Conservation (phyloP, 129 eudicot genomes). For the Artemisia annua region DNA sequence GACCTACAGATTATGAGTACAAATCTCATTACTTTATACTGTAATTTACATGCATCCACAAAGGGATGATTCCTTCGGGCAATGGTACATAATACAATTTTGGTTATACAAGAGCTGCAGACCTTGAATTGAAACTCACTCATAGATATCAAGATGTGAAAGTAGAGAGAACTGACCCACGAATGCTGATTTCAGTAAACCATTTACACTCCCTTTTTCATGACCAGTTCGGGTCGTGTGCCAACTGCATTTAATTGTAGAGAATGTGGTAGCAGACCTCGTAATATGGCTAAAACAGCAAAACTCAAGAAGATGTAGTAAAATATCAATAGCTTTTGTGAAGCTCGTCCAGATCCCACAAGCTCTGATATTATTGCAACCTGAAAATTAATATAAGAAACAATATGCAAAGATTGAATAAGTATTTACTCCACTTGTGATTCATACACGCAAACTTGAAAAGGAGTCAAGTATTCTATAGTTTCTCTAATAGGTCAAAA, state of each 20-base stretch:
- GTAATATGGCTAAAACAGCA: constrained; percentile 58
- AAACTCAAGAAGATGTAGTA: constrained; percentile 63
- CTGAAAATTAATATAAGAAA: constrained; percentile 36
- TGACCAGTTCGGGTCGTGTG: constrained; percentile 31
- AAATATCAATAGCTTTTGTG: constrained; percentile 52
- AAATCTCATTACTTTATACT: no score
- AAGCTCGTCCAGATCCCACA: constrained; percentile 50
- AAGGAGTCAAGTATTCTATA: no score
- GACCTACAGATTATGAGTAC: no score
- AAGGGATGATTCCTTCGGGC: no score
- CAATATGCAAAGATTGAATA: background rate
- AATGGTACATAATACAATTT: no score
- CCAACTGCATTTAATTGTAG: constrained; percentile 31
- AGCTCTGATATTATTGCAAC: constrained; percentile 67
- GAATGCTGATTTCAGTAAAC: background rate
- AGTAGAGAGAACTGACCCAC: background rate
- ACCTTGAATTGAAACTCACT: no score
- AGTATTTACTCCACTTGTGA: background rate
- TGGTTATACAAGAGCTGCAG: no score
- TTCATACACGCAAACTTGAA: background rate
- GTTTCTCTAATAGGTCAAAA: no score
- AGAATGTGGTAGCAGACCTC: constrained; percentile 54
- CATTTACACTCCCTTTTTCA: constrained; percentile 65
- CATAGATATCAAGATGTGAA: no score
- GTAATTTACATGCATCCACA: no score